Conservation (phyloP, 805 yeast species). For the Ogataea corticis region DNA sequence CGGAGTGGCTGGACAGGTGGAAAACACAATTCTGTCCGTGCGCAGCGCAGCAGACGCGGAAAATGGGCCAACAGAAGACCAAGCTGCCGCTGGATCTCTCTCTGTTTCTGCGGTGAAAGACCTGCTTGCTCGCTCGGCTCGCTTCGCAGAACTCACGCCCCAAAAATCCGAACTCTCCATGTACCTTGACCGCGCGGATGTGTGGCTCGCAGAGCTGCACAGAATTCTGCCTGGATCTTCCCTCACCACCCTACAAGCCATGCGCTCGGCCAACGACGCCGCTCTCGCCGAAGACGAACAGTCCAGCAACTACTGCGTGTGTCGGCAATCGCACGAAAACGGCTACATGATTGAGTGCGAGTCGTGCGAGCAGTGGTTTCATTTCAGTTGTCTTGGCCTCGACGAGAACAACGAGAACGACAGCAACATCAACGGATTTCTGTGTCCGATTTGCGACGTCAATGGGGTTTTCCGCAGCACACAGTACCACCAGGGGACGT, state of each 20-base stretch:
- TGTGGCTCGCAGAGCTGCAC: constrained; percentile 18
- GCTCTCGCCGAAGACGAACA: constrained; percentile 20
- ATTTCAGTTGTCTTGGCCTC: constrained; percentile 54
- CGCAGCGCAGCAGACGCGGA: no score
- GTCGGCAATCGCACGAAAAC: constrained; percentile 55
- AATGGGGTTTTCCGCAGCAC: constrained; percentile 23
- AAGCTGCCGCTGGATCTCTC: no score
- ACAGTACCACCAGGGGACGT: constrained; percentile 9
- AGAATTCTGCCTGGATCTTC: constrained; percentile 6
- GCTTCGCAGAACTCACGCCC: no score
- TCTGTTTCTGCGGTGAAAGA: no score
- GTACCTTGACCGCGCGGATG: constrained; percentile 11
- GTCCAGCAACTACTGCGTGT: constrained; percentile 51
- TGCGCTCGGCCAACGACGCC: constrained; percentile 9
- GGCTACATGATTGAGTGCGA: constrained; percentile 74
- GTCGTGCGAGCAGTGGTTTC: constrained; percentile 71
- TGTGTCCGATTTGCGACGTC: constrained; percentile 57
- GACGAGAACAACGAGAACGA: constrained; percentile 29
- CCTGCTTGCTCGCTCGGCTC: no score
- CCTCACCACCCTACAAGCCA: not conserved
- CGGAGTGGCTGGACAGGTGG: no score
- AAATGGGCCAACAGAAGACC: no score
- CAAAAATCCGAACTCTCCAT: constrained; percentile 1
- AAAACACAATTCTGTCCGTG: no score
- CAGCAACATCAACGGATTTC: constrained; percentile 36